These are phyloP conservation scores for Lactarius deliciosus DNA, from an alignment of 768 basidiomycete genomes.

Conservation along the genomic window DNA sequence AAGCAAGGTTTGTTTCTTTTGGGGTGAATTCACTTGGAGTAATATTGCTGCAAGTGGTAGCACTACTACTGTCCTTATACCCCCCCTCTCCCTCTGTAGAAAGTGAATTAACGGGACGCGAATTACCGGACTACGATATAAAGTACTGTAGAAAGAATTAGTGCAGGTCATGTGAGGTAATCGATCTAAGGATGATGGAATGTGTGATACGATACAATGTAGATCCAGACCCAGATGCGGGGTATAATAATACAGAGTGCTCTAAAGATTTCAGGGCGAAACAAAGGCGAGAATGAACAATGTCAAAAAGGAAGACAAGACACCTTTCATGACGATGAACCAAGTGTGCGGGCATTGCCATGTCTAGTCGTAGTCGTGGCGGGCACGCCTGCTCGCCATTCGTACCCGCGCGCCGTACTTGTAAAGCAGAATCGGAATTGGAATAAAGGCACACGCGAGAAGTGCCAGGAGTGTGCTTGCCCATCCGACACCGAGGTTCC, in stretches of 20 bases:
- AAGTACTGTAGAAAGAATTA: not conserved
- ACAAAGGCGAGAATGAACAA: not conserved
- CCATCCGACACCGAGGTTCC: constrained; percentile 33
- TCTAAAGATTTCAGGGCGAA: not conserved
- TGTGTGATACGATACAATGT: not conserved
- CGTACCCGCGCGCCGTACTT: constrained; percentile 26
- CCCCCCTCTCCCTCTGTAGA: no score
- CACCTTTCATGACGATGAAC: not conserved
- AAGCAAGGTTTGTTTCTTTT: no score
- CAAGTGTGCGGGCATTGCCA: not conserved
- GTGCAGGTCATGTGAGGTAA: not conserved
- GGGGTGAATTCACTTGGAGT: no score
- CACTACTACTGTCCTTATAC: no score
- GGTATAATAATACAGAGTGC: not conserved
- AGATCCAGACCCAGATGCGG: not conserved
- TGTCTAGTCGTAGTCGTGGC: constrained; percentile 27
- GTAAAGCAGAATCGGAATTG: constrained; percentile 30
- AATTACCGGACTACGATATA: not conserved
- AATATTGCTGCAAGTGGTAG: no score
- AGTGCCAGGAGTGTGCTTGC: constrained; percentile 35
- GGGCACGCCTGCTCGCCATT: constrained; percentile 25
- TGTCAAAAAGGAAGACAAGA: not conserved
- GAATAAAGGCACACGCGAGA: constrained; percentile 33
- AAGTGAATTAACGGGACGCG: no score
- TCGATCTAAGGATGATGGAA: not conserved